Evolutionary conservation across 352 stramenopile genomes (phyloP), one percentile per base, ranked within the genome.

Genomic region (Globisporangium iwayamae): DNA sequence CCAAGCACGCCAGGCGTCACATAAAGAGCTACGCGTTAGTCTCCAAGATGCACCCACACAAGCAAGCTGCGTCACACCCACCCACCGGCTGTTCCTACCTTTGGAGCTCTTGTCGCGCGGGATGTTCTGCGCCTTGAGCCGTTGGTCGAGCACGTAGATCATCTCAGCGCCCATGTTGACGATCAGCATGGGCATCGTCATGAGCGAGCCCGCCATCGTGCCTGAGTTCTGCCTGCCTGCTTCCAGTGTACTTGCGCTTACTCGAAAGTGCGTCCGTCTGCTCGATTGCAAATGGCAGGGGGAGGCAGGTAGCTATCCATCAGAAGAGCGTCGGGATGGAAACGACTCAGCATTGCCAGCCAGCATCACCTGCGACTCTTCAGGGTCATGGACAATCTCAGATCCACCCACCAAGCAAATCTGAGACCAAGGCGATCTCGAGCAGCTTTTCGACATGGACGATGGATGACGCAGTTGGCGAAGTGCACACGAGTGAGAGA

Each of bases 111-210:
- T 98, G 67, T 96, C 88, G 41, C 83, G 74, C 56, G 83, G 79
- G 50, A 98, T 96, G 68, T 79, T 94, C 64, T 98, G 93, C 28
- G 93, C 93, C 63, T 93, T 88, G 30, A 98, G 83, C 13, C 93
- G 87, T 79, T 97, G 91, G 59, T 96, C 81, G 63, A 98, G 73
- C 54, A 98, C 91, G 79, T 98, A 97, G 48, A 97, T 83, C 93
- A 98, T 98, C 68, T 98, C 93, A 53, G 88, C 86, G 38, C 91
- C 93, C 90, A 98, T 97, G 70, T 98, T 98, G 56, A 97, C 81
- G 51, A 98, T 81, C 48, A 98, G 64, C 79, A 98, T 89, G 41
- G 91, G 93, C 89, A 98, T 97, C 48, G 85, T 87, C 71, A 96
- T 85, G 56, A 93, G 67, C 56, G 80, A 75, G 51, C 83, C 83